These are phyloP conservation scores for Corymbia calophylla DNA, from an alignment of 441 rosid species.

Conservation along the genomic window DNA sequence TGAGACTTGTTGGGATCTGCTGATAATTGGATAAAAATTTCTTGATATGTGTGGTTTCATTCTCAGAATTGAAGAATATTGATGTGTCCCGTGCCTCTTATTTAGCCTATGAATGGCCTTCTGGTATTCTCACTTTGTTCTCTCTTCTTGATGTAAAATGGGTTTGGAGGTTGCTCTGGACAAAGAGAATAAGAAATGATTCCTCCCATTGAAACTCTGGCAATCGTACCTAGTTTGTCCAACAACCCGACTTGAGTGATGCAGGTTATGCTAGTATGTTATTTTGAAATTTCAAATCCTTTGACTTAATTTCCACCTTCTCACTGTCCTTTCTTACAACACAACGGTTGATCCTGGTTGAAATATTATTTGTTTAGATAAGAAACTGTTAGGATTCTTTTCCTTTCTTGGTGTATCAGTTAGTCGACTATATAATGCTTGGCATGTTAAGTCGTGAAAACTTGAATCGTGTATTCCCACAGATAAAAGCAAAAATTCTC, in stretches of 20 bases:
- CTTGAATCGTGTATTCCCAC: background rate
- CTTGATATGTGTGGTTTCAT: background rate
- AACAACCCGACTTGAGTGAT: background rate
- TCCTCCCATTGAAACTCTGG: background rate
- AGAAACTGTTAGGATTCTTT: background rate
- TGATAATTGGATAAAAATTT: background rate
- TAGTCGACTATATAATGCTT: background rate
- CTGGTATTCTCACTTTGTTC: background rate
- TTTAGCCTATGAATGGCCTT: background rate
- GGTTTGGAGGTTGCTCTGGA: background rate
- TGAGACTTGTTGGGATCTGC: background rate
- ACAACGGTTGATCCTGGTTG: background rate
- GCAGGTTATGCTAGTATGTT: background rate
- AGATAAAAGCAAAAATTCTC: background rate
- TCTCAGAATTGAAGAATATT: background rate
- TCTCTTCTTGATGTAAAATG: background rate
- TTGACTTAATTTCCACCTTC: background rate
- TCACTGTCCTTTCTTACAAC: background rate
- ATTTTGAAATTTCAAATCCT: background rate
- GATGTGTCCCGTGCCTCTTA: background rate
- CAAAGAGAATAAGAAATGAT: background rate
- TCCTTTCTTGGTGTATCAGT: background rate
- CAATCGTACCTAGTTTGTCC: background rate
- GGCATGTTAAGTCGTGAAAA: background rate
- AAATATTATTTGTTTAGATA: background rate